Percentiles rank a stretch among this genome's conserved stretches.
Evolutionary conservation across 129 eudicot genomes (phyloP).

Genomic region (Solidago caesia): DNA sequence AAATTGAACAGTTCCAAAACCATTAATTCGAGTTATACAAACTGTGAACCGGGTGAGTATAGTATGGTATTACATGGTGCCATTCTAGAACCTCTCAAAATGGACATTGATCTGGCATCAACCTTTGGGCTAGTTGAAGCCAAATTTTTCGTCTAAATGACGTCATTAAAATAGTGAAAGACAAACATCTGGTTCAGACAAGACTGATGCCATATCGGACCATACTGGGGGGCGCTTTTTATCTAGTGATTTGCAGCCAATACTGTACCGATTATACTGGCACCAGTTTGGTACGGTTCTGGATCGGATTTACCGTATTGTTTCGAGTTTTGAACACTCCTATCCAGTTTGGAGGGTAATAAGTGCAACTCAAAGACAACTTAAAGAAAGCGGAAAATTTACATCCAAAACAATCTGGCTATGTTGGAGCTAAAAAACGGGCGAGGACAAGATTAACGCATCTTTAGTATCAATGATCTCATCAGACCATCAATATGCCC

Average conservation of each 20-base stretch:
- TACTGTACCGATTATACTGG: background rate
- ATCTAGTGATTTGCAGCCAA: background rate
- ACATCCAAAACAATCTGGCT: constrained; percentile 3
- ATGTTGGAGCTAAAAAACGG: background rate
- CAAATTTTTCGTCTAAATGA: background rate
- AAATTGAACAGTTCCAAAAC: no score
- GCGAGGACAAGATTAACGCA: background rate
- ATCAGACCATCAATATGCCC: constrained; percentile 11
- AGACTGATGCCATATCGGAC: background rate
- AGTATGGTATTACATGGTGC: background rate
- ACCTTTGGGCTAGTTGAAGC: background rate
- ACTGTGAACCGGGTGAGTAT: no score
- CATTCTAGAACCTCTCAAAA: background rate
- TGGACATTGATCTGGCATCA: background rate
- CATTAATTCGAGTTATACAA: no score
- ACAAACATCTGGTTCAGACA: background rate
- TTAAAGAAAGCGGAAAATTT: background rate
- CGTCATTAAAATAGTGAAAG: background rate
- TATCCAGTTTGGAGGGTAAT: constrained; percentile 5
- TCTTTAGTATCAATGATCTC: background rate
- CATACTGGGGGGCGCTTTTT: background rate
- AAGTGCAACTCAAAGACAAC: constrained; percentile 12
- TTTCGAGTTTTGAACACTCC: background rate
- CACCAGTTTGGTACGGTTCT: background rate
- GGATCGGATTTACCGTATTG: background rate